Evolutionary conservation across 768 basidiomycete genomes (phyloP), one percentile per base, ranked within the genome.

Genomic region (Tricholoma sp.): DNA sequence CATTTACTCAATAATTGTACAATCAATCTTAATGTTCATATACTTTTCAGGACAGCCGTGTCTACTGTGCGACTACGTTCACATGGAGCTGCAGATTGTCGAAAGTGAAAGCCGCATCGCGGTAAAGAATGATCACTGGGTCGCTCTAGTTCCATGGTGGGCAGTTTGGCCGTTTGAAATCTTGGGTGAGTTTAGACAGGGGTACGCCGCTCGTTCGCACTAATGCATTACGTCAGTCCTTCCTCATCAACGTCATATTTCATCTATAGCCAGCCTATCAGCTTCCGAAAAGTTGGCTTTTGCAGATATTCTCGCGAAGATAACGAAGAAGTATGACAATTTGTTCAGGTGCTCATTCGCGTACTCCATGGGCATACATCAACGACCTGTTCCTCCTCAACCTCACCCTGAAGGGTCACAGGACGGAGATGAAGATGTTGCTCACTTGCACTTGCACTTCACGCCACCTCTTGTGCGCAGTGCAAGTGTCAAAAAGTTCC

Each of bases 311-410:
- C 66, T 96, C 18, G 84, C 82, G 35, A 71, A 72, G 3, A 67
- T 89, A 27, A 85, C 87, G 6, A 81, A 78, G 55, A 82, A 83
- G 52, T 91, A 89, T 62, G 90, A 89, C 64, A 90, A 88, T 64
- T 72, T 93, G 29, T 93, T 93, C 68, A 80, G 79, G 5, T 93
- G 90, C 67, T 88, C 91, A 0, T 97, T 96, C 71, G 88, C 91
- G 0, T 97, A 96, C 69, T 94, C 91, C 6, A 94, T 96, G 91
- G 94, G 94, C 34, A 81, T 96, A 49, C 94, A 96, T 66, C 94
- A 97, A 68, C 81, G 86, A 1, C 89, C 92, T 5, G 65, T 83
- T 2, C 83, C 86, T 8, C 57, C 60, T 19, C 47, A 29, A 14
- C n/a, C 27, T 18, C 47, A 18, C 7, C 29, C 27, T 18, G 62